phyloP scores from a whole-genome alignment of 2,329 filamentous ascomycete species.

The Teratosphaeriaceae sp. region DNA sequence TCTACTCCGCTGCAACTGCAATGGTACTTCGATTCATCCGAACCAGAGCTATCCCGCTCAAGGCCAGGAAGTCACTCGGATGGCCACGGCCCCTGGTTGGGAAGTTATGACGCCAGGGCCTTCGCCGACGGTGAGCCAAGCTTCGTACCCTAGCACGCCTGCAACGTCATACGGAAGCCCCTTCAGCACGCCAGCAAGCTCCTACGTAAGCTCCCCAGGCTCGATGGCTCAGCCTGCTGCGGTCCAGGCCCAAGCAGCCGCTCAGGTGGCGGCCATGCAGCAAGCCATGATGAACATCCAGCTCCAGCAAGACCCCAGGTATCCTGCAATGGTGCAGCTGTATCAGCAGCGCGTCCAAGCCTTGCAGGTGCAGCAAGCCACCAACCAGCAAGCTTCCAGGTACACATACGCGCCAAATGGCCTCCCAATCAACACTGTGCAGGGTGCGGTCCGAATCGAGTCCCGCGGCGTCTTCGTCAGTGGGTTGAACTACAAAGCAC shows the following conservation, averaged over 20 bases:
- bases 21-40: neutral
- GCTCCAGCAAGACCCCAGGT: slow-evolving; percentile 7
- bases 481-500: slow-evolving; percentile 22
- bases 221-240: neutral
- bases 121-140: neutral
- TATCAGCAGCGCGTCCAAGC: slow-evolving; percentile 5
- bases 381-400: neutral
- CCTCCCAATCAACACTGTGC: slow-evolving; percentile 19
- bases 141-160: slow-evolving; percentile 4
- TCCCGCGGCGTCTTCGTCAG: slow-evolving; percentile 25
- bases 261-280: neutral
- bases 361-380: neutral
- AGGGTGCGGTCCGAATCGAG: slow-evolving; percentile 20
- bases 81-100: slow-evolving; percentile 15
- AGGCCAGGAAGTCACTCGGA: slow-evolving; percentile 10
- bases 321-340: slow-evolving; percentile 4
- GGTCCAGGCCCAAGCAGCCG: neutral
- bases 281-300: slow-evolving; percentile 7
- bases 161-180: neutral
- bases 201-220: neutral
- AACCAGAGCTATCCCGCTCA: slow-evolving; percentile 10
- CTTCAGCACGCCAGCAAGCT: neutral
- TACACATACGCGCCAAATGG: slow-evolving; percentile 12
- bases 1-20: slow-evolving; percentile 21
- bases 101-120: slow-evolving; percentile 6